Evolutionary conservation across 2,329 filamentous ascomycete genomes (phyloP).

Genomic region (Magnaporthales sp.): DNA sequence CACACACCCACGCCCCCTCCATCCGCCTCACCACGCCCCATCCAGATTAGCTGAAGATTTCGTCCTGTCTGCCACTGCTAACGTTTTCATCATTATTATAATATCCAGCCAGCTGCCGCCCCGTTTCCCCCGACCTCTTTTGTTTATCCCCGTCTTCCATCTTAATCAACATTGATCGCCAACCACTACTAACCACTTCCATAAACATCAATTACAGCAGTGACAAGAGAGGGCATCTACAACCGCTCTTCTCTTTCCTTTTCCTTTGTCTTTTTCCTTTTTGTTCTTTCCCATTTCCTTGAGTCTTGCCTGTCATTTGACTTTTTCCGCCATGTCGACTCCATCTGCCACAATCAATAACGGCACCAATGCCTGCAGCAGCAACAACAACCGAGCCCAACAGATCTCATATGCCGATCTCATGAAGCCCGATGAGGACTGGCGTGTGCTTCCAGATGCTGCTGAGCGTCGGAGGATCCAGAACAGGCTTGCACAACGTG

Average conservation of each 20-base stretch:
- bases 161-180: not conserved
- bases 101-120: not conserved
- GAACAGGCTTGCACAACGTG: conserved; percentile 7
- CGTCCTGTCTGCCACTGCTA: not conserved
- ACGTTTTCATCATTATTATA: not conserved
- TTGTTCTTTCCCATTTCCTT: conserved; percentile 3
- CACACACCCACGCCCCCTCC: not conserved
- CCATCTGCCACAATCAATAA: not conserved
- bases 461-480: conserved; percentile 6
- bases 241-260: not conserved
- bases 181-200: not conserved
- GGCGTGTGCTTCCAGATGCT: conserved; percentile 6
- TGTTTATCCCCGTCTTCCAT: not conserved
- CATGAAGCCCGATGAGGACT: conserved; percentile 7
- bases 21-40: not conserved
- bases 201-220: not conserved
- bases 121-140: not conserved
- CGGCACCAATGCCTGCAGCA: not conserved
- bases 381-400: conserved; percentile 5
- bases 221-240: not conserved
- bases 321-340: conserved; percentile 1
- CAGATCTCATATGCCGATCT: conserved; percentile 5
- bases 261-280: not conserved
- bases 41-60: not conserved
- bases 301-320: not conserved